These are phyloP conservation scores for Zasmidium citrigriseum DNA, from an alignment of 2,329 filamentous ascomycete genomes.

Conservation along the genomic window DNA sequence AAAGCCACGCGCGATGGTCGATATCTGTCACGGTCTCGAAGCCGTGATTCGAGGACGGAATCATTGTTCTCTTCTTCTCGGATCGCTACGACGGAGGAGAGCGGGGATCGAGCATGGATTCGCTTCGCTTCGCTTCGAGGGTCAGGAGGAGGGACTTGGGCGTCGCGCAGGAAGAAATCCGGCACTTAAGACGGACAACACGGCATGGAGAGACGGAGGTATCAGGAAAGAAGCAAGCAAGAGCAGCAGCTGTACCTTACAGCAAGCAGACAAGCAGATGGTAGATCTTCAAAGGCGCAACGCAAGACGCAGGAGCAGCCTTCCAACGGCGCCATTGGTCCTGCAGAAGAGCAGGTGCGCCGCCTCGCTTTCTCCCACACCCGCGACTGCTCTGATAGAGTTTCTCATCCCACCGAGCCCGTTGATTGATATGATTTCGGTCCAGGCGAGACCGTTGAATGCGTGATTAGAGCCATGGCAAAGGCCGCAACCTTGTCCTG, in stretches of 20 bases:
- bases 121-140: neutral
- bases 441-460: neutral
- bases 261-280: neutral
- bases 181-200: slow-evolving; percentile 1
- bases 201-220: neutral
- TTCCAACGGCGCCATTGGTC: neutral
- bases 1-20: slow-evolving; percentile 24
- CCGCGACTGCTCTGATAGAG: neutral
- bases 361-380: neutral
- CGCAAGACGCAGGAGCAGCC: neutral
- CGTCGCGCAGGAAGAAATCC: too few species aligned
- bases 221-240: neutral
- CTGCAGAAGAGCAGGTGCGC: neutral
- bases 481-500: neutral
- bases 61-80: neutral
- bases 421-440: neutral
- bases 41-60: slow-evolving; percentile 7
- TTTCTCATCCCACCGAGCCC: neutral
- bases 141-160: neutral
- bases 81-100: too few species aligned
- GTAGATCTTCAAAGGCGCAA: neutral
- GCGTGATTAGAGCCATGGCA: neutral
- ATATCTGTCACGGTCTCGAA: slow-evolving; percentile 18
- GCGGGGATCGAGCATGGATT: neutral
- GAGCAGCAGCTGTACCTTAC: neutral